Percentiles rank a stretch among this genome's conserved stretches.
Evolutionary conservation across 2,329 filamentous ascomycete genomes (phyloP).

Genomic region (Cordyceps tenuipes): DNA sequence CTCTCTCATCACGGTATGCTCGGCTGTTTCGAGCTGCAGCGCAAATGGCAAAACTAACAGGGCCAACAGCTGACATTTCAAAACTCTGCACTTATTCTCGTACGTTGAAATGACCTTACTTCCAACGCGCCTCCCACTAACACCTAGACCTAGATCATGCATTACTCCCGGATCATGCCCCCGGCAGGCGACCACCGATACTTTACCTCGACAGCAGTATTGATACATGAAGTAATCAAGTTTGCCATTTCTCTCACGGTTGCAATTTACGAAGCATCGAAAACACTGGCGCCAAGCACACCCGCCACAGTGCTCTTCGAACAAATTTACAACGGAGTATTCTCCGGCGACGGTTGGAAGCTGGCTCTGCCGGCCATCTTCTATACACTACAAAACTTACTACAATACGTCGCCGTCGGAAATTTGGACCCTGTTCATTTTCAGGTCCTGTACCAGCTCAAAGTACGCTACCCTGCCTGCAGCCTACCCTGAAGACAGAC

Average conservation of each 20-base stretch:
- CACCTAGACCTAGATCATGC: constrained; percentile 58
- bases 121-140: constrained; percentile 9
- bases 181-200: constrained; percentile 74
- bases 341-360: constrained; percentile 90
- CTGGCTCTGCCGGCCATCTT: constrained; percentile 79
- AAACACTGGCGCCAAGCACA: constrained; percentile 66
- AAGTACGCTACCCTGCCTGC: constrained; percentile 37
- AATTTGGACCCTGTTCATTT: constrained; percentile 91
- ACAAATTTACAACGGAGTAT: constrained; percentile 71
- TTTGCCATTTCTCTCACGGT: constrained; percentile 78
- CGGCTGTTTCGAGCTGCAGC: background rate
- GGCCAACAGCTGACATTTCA: constrained; percentile 57
- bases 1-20: constrained; percentile 18
- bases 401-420: constrained; percentile 85
- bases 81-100: constrained; percentile 66
- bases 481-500: background rate
- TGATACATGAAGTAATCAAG: constrained; percentile 89
- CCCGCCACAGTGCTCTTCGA: constrained; percentile 73
- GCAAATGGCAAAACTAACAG: background rate
- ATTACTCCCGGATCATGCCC: constrained; percentile 95
- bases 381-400: constrained; percentile 86
- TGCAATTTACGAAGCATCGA: constrained; percentile 78
- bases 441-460: constrained; percentile 87
- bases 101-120: constrained; percentile 25
- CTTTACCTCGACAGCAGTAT: constrained; percentile 86